Percentiles rank a stretch among this genome's conserved stretches.
Conservation (phyloP, 192 early-diverging fungal genomes). For the Backusella luteola region DNA sequence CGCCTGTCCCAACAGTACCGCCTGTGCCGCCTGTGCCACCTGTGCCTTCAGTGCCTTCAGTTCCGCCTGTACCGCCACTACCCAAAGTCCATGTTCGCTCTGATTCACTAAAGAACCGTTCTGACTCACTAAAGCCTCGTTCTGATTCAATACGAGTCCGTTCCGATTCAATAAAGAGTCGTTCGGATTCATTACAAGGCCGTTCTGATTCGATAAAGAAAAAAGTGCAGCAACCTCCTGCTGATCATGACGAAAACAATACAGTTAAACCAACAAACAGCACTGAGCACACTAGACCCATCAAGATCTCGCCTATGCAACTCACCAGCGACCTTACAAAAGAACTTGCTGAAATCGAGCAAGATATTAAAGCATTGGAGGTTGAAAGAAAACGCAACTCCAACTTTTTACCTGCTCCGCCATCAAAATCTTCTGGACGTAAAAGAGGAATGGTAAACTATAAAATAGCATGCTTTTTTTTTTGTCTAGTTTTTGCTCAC, state of each 20-base stretch:
- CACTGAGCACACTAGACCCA: neutral
- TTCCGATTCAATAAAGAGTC: neutral
- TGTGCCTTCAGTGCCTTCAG: neutral
- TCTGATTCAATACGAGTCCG: neutral
- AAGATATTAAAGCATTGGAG: slow-evolving; percentile 14
- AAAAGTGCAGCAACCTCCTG: neutral
- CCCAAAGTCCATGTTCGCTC: neutral
- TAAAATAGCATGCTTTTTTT: too few species aligned
- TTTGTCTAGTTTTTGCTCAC: too few species aligned
- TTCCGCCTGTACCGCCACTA: neutral
- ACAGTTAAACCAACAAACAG: neutral
- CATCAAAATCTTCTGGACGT: slow-evolving; percentile 10
- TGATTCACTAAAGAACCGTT: neutral
- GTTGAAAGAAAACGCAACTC: neutral
- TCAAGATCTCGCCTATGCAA: neutral
- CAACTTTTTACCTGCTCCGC: neutral
- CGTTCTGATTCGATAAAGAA: neutral
- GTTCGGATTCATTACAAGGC: neutral
- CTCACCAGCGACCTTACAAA: neutral
- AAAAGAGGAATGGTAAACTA: slow-evolving; percentile 27
- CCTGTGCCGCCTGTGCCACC: slow-evolving; percentile 15
- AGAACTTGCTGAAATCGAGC: slow-evolving; percentile 3
- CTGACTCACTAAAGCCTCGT: neutral
- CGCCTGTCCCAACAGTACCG: slow-evolving; percentile 6
- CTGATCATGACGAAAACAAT: neutral